Evolutionary conservation across 208 protist species (phyloP), one percentile per base, ranked within the genome.

Genomic region (Wallacemonas sp.): DNA sequence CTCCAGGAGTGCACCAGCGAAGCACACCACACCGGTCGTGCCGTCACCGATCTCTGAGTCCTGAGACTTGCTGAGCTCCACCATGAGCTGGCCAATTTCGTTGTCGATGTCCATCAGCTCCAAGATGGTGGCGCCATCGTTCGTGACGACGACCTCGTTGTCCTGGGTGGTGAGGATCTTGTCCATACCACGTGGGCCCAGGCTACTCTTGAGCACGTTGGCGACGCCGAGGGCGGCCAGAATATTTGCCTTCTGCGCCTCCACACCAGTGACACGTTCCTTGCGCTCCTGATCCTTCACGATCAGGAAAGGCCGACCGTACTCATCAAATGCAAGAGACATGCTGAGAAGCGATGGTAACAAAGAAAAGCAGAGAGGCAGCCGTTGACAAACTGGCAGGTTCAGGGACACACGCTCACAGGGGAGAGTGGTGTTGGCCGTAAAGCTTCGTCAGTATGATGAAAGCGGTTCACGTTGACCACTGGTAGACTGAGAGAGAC

Each of bases 21-120:
- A 89, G 60, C 99, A 99, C 1, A 99, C 97, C 32, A 99, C 99
- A 44, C 98, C 98, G 10, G 99, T 99, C 2, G 99, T 99, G 32
- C 99, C 99, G 79, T 99, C 99, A 52, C 99, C 99, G 72, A 99
- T 99, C 84, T 99, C 99, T 34, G 98, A 97, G 74, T 99, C 99
- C 83, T 99, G 98, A 19, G 98, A 99, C 75, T 99, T 98, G 68
- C 97, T 99, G 32, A 99, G 89, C 76, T 99, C 97, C 9, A 99
- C 99, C 72, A 99, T 84, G 22, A 99, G 87, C 83, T 99, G 98
- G 24, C 96, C 99, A 45, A 99, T 98, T 76, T 99, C 97, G 82
- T 99, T 97, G 58, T 99, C 89, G 30, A 99, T 98, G 58, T 99
- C 93, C 97, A 99, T 99, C 8, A 98, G 84, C 33, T 98, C 89